These are phyloP conservation scores for Pichia cabralensis DNA, from an alignment of 805 yeast species.

Conservation along the genomic window DNA sequence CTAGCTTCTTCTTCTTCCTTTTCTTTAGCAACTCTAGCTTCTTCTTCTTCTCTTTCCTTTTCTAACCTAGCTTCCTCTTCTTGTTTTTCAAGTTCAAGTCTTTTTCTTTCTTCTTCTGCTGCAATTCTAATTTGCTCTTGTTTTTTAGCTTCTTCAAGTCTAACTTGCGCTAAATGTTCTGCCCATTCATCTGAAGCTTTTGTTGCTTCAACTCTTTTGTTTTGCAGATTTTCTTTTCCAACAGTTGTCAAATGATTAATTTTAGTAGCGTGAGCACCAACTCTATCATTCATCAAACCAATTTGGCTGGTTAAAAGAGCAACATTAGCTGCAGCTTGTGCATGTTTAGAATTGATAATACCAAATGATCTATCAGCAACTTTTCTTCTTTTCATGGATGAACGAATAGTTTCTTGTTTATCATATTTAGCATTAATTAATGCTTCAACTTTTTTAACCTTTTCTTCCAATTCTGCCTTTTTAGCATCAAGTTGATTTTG, in stretches of 20 bases:
- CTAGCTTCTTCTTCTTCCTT: constrained; percentile 27
- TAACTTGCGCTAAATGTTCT: constrained; percentile 33
- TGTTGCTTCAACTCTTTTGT: constrained; percentile 33
- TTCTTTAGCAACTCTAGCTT: constrained; percentile 20
- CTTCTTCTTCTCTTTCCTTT: constrained; percentile 22
- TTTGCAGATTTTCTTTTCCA: constrained; percentile 29
- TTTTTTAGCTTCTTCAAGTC: constrained; percentile 34
- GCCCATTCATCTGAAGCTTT: constrained; percentile 34
- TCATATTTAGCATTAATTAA: constrained; percentile 34
- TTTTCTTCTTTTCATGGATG: constrained; percentile 27
- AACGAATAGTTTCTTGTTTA: constrained; percentile 22
- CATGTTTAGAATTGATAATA: constrained; percentile 27
- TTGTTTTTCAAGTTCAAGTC: constrained; percentile 31
- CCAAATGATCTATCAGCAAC: constrained; percentile 30
- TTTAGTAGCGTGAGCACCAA: constrained; percentile 36
- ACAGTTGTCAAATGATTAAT: constrained; percentile 27
- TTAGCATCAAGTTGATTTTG: constrained; percentile 29
- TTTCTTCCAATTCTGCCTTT: constrained; percentile 28
- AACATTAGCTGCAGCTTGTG: constrained; percentile 29
- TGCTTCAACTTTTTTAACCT: constrained; percentile 26
- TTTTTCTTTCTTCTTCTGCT: constrained; percentile 29
- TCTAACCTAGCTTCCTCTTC: constrained; percentile 27
- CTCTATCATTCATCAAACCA: constrained; percentile 31
- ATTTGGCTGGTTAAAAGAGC: constrained; percentile 33
- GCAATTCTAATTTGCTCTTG: constrained; percentile 35